A percentile compares a stretch with the other conserved stretches of the same genome.
Evolutionary conservation across 2,329 filamentous ascomycete genomes (phyloP).

Genomic region (Colletotrichum sp.): DNA sequence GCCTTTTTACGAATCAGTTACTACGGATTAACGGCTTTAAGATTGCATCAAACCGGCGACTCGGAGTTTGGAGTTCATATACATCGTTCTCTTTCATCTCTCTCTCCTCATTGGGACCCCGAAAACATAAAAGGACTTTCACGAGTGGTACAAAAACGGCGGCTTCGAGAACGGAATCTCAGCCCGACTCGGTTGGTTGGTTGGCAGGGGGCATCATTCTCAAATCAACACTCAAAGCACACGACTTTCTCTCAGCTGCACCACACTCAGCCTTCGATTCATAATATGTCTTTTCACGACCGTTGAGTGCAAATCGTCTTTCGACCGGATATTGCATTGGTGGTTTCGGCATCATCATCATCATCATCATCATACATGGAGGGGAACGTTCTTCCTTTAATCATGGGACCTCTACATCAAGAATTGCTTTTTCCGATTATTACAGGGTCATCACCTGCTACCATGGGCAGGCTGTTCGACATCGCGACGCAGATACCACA

Average conservation of each 20-base stretch:
- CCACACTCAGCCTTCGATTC: background rate
- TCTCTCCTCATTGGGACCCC: background rate
- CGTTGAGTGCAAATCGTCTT: background rate
- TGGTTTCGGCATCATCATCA: conserved; percentile 1
- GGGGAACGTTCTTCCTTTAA: conserved; percentile 1
- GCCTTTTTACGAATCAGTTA: conserved; percentile 13
- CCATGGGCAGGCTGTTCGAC: conserved; percentile 17
- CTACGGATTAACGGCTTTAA: conserved; percentile 21
- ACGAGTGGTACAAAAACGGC: conserved; percentile 5
- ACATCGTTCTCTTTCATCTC: background rate
- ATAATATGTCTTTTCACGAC: background rate
- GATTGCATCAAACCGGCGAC: conserved; percentile 23
- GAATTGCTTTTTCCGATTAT: conserved; percentile 3
- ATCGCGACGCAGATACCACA: conserved; percentile 13
- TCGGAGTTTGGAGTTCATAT: conserved; percentile 21
- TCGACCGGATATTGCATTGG: background rate
- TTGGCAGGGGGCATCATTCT: background rate
- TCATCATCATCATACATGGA: conserved; percentile 2
- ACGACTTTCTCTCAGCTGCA: background rate
- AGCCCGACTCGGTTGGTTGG: conserved; percentile 4
- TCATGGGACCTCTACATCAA: conserved; percentile 7
- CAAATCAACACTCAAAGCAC: background rate
- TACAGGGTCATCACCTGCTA: conserved; percentile 11
- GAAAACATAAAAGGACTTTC: conserved; percentile 2
- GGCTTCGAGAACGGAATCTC: conserved; percentile 4